These are phyloP conservation scores for Pinus tabuliformis DNA, from an alignment of 75 land plant genomes.

Conservation along the genomic window DNA sequence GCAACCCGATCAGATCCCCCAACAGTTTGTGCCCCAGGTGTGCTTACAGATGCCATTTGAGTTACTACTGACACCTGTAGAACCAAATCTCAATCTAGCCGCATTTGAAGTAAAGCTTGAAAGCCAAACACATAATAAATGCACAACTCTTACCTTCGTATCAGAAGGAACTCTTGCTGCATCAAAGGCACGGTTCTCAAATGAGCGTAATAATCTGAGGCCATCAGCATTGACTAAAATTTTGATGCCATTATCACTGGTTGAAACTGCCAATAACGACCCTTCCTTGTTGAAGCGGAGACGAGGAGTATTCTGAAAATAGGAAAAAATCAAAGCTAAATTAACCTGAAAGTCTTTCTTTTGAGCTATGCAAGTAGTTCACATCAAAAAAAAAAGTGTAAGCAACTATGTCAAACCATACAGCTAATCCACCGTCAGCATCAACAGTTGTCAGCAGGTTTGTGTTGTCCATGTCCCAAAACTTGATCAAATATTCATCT, in stretches of 20 bases:
- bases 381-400: slow-evolving; percentile 7
- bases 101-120: neutral
- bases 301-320: slow-evolving; percentile 61
- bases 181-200: slow-evolving; percentile 61
- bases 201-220: slow-evolving; percentile 44
- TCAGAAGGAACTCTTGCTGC: slow-evolving; percentile 44
- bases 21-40: slow-evolving; percentile 34
- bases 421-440: slow-evolving; percentile 86
- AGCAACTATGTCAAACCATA: slow-evolving; percentile 13
- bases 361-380: neutral
- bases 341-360: neutral
- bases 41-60: slow-evolving; percentile 26
- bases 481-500: slow-evolving; percentile 78
- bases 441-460: slow-evolving; percentile 62
- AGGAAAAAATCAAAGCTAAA: neutral
- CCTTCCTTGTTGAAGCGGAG: slow-evolving; percentile 90
- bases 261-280: slow-evolving; percentile 72
- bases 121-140: neutral
- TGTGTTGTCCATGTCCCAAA: slow-evolving; percentile 88
- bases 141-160: slow-evolving; percentile 33
- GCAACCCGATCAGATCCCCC: slow-evolving; percentile 46
- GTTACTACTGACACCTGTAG: slow-evolving; percentile 28
- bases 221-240: slow-evolving; percentile 83
- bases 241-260: slow-evolving; percentile 77
- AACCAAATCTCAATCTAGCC: neutral